Base-by-base conservation (phyloP, 768 basidiomycete species). In the Termitomyces eurrhizus region DNA sequence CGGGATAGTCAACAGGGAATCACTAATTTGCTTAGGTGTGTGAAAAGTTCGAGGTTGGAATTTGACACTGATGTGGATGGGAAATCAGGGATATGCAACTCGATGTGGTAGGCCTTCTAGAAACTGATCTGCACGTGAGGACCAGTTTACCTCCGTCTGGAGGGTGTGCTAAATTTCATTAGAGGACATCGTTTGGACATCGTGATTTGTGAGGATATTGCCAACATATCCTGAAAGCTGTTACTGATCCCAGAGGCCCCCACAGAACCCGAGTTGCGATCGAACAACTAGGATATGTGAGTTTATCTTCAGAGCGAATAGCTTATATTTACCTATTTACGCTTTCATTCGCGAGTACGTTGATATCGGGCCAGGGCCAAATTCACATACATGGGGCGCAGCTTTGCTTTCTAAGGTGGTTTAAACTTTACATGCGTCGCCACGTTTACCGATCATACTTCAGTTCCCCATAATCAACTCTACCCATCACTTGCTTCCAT, bases 401-500 rank as follows among this genome's bases (percentile, higher is more conserved):
- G 86, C 80, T 6, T 76, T 95, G 2, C 75, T 95, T 2, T 92
- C 91, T 4, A 93, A 94, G 78, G 90, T 83, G 64, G 42, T 45
- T 36, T 24, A 7, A 5, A 14, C 24, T 32, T 26, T 35, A 24
- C 7, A 41, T 49, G 21, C 6, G 12, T 18, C 24, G 18, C 18
- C 41, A 56, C 21, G 13, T 32, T 14, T 16, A 32, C 41, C 39
- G 37, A 33, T 11, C n/a, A 32, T 51, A 8, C 24, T 49, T 5
- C 62, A 93, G 86, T 96, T 92, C 74, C 93, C 94, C 0, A 95
- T 96, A 69, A 79, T 95, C 66, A 86, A 86, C 65, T 90, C 92
- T 1, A 86, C 83, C 14, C 94, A 95, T 68, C 91, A 95, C 68
- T 79, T 95, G 0, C 80, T 95, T 44, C 93, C 94, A 0, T 95